Evolutionary conservation across 495 filamentous ascomycete genomes (phyloP), one percentile per base, ranked within the genome.

Genomic region (Aspergillus nanangensis): DNA sequence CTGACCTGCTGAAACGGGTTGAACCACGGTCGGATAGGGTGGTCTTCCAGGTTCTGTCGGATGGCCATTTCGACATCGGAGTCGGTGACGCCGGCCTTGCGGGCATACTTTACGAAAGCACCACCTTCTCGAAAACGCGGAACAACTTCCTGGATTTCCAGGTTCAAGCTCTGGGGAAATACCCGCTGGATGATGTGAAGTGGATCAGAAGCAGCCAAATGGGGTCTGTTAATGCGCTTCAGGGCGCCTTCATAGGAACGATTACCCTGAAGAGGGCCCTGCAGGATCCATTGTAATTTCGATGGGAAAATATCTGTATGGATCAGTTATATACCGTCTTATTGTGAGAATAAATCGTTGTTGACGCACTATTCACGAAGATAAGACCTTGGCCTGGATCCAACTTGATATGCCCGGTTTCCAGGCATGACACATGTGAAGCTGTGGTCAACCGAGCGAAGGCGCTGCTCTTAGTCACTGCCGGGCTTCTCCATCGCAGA

Each of bases 81-180:
- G 19, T 68, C 56, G 1, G 70, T 63, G 13, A 80, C 66, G 3
- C 68, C 72, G 8, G 66, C 54, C 14, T 77, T 70, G 53, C 88
- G 75, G 5, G 74, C 73, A 64, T 94, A 93, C 61, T 95, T 96
- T 55, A 96, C 81, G 64, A 93, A 97, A 7, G 89, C 88, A 8
- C 94, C 93, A 18, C 92, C 94, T 60, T 98, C 93, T 53, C 92
- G 90, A 22, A 91, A 70, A 15, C 89, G 78, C 2, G 90, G 87
- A 35, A 95, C 55, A 27, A 95, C 81, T 48, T 94, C 80, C 32
- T 80, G 86, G 50, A 96, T 78, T 32, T 83, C 75, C 20, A 93
- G 66, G n/a, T 80, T 68, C 10, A 83, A 52, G 0, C 60, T 56
- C 4, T 63, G 49, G 0, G 87, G 83, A 8, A 91, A 69, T 8